Conservation (phyloP, 1,284 basidiomycete species). For the Ganoderma meredithae region DNA sequence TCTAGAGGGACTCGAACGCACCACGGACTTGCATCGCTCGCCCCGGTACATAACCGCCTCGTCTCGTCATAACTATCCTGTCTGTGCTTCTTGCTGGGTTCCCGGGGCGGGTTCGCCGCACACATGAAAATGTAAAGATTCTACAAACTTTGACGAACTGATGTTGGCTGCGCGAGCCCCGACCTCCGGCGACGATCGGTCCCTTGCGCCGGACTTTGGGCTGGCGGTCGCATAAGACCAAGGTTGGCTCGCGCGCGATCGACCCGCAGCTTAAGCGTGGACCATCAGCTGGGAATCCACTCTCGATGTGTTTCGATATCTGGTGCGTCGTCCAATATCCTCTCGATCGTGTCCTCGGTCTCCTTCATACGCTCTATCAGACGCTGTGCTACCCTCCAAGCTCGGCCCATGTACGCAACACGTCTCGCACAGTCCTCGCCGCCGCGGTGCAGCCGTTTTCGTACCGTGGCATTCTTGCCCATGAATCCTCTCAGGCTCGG, state of each 20-base stretch:
- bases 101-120: neutral
- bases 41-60: neutral
- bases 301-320: neutral
- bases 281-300: neutral
- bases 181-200: constrained; percentile 3
- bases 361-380: neutral
- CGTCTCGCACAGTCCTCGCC: neutral
- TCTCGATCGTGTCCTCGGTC: neutral
- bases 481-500: constrained; percentile 1
- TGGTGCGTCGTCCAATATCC: neutral
- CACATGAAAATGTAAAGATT: neutral
- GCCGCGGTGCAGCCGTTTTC: neutral
- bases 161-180: neutral
- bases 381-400: neutral
- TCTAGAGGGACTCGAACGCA: constrained; percentile 4
- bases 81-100: neutral
- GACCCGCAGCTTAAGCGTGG: constrained; percentile 2
- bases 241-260: neutral
- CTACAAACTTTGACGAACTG: neutral
- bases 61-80: constrained; percentile 3
- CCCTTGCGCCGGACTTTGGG: neutral
- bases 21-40: constrained; percentile 17
- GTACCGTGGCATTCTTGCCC: constrained; percentile 1
- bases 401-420: neutral
- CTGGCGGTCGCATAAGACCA: neutral